Evolutionary conservation across 2,329 filamentous ascomycete genomes (phyloP).

Genomic region (Zalaria sp.): DNA sequence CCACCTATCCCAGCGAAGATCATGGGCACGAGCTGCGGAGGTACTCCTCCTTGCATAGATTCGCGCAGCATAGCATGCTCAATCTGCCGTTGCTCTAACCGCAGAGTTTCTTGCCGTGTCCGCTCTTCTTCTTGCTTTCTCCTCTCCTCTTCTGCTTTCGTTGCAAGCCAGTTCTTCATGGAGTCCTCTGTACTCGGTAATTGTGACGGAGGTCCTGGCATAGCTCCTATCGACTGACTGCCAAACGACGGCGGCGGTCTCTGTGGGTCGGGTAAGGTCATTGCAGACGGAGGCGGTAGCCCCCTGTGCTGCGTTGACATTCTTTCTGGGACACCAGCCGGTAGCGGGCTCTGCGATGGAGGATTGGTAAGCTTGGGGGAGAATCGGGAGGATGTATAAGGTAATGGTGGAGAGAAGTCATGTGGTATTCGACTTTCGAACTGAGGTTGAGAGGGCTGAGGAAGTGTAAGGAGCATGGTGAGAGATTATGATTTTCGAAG

Average conservation of each 20-base stretch:
- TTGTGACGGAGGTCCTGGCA: slow-evolving; percentile 31
- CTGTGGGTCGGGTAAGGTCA: slow-evolving; percentile 35
- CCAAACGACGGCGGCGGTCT: slow-evolving; percentile 21
- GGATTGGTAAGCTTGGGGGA: slow-evolving; percentile 25
- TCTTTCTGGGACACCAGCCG: slow-evolving; percentile 24
- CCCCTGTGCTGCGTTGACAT: slow-evolving; percentile 40
- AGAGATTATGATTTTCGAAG: neutral
- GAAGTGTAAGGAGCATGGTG: slow-evolving; percentile 36
- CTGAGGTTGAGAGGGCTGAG: slow-evolving; percentile 31
- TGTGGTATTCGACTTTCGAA: slow-evolving; percentile 32
- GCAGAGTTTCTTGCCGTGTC: slow-evolving; percentile 34
- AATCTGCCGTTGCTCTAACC: slow-evolving; percentile 36
- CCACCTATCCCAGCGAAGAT: slow-evolving; percentile 40
- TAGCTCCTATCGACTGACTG: slow-evolving; percentile 17
- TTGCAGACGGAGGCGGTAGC: slow-evolving; percentile 37
- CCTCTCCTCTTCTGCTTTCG: slow-evolving; percentile 38
- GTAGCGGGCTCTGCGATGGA: slow-evolving; percentile 24
- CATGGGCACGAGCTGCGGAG: slow-evolving; percentile 37
- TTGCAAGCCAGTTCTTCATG: slow-evolving; percentile 36
- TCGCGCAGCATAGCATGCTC: slow-evolving; percentile 39
- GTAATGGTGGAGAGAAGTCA: slow-evolving; percentile 32
- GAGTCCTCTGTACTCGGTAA: slow-evolving; percentile 38
- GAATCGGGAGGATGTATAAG: slow-evolving; percentile 23
- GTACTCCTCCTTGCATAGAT: slow-evolving; percentile 36
- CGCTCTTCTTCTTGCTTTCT: slow-evolving; percentile 40